Evolutionary conservation across 495 filamentous ascomycete species (phyloP).

Genomic region (Cercophora samala): DNA sequence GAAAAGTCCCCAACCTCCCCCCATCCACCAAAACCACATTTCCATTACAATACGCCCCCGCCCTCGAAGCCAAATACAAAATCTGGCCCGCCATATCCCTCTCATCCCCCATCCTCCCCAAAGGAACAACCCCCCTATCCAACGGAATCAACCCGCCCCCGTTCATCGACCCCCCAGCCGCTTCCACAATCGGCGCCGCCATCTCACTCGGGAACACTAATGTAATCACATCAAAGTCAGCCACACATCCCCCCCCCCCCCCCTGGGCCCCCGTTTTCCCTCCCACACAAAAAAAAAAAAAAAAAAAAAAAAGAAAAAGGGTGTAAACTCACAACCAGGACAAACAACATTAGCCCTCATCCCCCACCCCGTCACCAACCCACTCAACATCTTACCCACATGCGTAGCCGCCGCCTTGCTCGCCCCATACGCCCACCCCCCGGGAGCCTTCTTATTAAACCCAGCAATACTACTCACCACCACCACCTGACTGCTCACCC

Average conservation of each 20-base stretch:
- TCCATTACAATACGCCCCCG: slow-evolving; percentile 63
- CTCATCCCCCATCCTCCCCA: slow-evolving; percentile 37
- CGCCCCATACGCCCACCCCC: slow-evolving; percentile 57
- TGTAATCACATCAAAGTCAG: no score
- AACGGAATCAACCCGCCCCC: slow-evolving; percentile 22
- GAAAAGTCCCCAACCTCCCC: slow-evolving; percentile 54
- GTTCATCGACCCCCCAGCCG: slow-evolving; percentile 40
- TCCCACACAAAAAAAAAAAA: no score
- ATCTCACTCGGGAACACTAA: slow-evolving; percentile 65
- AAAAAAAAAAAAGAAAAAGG: no score
- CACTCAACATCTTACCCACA: slow-evolving; percentile 60
- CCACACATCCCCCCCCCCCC: no score
- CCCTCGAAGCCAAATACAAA: slow-evolving; percentile 59
- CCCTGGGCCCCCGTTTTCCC: no score
- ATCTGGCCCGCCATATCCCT: slow-evolving; percentile 61
- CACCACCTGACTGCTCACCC: slow-evolving; percentile 55
- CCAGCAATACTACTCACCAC: slow-evolving; percentile 61
- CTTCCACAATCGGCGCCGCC: slow-evolving; percentile 46
- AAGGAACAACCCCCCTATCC: slow-evolving; percentile 28
- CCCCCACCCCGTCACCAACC: slow-evolving; percentile 50
- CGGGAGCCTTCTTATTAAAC: slow-evolving; percentile 54
- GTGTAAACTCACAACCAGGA: slow-evolving; percentile 59
- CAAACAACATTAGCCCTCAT: slow-evolving; percentile 65
- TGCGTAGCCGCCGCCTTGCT: slow-evolving; percentile 64
- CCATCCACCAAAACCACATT: slow-evolving; percentile 58